Conservation (phyloP, 139 green algal species). For the Dunaliella primolecta region DNA sequence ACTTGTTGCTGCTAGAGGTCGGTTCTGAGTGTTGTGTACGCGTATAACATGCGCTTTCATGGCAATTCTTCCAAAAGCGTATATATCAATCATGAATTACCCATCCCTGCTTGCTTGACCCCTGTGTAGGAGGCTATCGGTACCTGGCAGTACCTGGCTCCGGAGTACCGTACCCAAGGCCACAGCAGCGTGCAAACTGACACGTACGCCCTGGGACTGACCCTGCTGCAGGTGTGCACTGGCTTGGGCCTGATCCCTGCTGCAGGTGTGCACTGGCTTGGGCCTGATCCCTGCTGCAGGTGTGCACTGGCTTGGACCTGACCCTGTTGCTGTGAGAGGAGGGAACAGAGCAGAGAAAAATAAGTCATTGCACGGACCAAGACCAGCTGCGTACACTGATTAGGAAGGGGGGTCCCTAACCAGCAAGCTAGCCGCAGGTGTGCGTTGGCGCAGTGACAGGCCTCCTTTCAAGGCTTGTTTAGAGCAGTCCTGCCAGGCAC, state of each 20-base stretch:
- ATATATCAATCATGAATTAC: too few species aligned
- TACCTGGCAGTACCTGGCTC: conserved; percentile 45
- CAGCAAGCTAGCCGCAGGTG: too few species aligned
- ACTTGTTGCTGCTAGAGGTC: too few species aligned
- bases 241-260: conserved; percentile 32
- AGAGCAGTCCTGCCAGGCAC: too few species aligned
- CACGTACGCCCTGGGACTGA: conserved; percentile 40
- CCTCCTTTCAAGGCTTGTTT: too few species aligned
- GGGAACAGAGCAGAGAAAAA: conserved; percentile 23
- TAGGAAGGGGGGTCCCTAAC: too few species aligned
- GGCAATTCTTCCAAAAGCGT: too few species aligned
- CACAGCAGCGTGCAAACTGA: conserved; percentile 32
- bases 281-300: conserved; percentile 33
- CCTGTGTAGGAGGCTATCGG: conserved; percentile 27
- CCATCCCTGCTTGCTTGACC: not conserved
- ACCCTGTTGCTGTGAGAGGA: conserved; percentile 20
- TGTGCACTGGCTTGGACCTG: conserved; percentile 24
- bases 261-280: conserved; percentile 19
- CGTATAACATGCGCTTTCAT: too few species aligned
- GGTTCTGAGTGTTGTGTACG: too few species aligned
- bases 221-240: conserved; percentile 20
- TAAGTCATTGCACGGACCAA: too few species aligned
- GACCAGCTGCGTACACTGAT: too few species aligned
- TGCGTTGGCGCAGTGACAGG: too few species aligned
- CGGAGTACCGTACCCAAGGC: conserved; percentile 41